Base-by-base conservation (phyloP, 805 yeast genomes). In the Yamadazyma insecticola region DNA sequence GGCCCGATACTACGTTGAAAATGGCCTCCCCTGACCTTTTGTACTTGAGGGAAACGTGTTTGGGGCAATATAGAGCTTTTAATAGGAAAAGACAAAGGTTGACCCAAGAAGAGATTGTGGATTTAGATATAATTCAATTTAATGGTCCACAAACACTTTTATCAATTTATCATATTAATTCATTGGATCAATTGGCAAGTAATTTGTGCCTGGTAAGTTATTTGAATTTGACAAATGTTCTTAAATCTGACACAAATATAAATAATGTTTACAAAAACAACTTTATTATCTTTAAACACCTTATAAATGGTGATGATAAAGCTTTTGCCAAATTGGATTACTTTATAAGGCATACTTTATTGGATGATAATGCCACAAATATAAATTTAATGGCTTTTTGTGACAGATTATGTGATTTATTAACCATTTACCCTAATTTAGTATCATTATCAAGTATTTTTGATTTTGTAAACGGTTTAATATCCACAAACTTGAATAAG, bases 181-280 rank as follows among this genome's bases (percentile, higher is more conserved):
- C 60, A 0, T 29, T 50, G 9, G 28, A 37, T 5, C 29, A 34
- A 9, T 37, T 57, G 15, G 44, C 45, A 2, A 26, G 41, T 1
- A 35, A 43, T 19, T 39, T 51, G 7, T 47, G 48, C 19, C 36
- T 37, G 5, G 41, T 55, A 10, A 24, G 29, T 19, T 32, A 45
- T 24, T 26, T 46, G 15, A 50, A 47, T 24, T 32, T 39, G 1
- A 37, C 18, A 7, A 28, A 16, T 27, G 32, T 36, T 11, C 40
- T 33, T 29, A 26, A 28, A 10, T 13, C 5, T 16, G 15, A 14
- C 7, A 14, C 25, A n/a, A 13, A 13, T 6, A 14, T 20, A 21
- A 26, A 17, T 18, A 16, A 26, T 9, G 28, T 24, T 9, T 17
- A 29, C 12, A 24, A 13, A 13, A n/a, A 14, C n/a, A 34, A 21